Conservation (phyloP, 208 protist genomes). For the Crithidia fasciculata region DNA sequence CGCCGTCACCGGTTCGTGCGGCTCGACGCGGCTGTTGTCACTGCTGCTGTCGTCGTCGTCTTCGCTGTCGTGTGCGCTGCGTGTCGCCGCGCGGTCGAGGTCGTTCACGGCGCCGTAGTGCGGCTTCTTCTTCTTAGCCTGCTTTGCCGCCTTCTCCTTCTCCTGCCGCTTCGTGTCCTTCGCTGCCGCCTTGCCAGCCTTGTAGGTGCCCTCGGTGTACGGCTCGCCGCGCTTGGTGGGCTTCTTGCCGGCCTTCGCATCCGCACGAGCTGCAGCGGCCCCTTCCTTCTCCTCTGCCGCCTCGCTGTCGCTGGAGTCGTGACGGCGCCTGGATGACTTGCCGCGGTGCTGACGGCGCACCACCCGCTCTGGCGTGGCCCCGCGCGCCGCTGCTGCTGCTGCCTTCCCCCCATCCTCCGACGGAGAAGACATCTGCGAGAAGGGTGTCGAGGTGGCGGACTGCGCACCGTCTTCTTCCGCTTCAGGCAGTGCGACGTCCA, state of each 20-base stretch:
- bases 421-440: background rate
- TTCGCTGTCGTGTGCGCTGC: slow-evolving; percentile 10
- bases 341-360: background rate
- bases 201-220: slow-evolving; percentile 44
- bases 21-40: slow-evolving; percentile 12
- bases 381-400: background rate
- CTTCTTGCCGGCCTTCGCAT: slow-evolving; percentile 7
- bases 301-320: background rate
- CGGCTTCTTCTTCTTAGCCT: background rate
- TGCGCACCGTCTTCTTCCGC: background rate
- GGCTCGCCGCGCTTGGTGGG: slow-evolving; percentile 29
- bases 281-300: slow-evolving; percentile 1
- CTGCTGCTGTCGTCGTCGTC: slow-evolving; percentile 10
- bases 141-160: background rate
- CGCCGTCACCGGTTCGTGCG: slow-evolving; percentile 42
- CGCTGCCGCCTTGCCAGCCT: slow-evolving; percentile 12
- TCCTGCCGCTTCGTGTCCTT: background rate
- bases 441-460: background rate
- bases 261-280: background rate
- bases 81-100: slow-evolving; percentile 14
- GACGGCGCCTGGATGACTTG: background rate
- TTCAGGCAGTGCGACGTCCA: background rate
- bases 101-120: slow-evolving; percentile 18
- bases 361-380: slow-evolving; percentile 29
- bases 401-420: background rate